Percentiles rank a stretch among this genome's conserved stretches.
Conservation (phyloP, 345 rosid species). For the Eucalyptus pauciflora region DNA sequence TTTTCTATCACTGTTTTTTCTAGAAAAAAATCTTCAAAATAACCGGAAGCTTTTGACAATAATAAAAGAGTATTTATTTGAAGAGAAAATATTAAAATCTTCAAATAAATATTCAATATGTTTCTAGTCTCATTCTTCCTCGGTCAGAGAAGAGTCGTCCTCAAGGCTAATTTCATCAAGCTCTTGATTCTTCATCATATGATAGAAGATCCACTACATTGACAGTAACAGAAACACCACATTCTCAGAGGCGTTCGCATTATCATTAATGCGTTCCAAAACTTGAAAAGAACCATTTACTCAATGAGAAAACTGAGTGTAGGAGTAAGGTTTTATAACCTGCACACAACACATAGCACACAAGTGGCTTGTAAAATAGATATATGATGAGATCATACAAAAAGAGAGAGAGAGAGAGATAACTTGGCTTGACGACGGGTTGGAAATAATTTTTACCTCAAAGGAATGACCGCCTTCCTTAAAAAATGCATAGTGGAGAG, state of each 20-base stretch:
- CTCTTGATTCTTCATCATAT: not conserved
- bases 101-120: no score
- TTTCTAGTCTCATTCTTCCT: not conserved
- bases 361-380: no score
- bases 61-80: not conserved
- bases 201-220: not conserved
- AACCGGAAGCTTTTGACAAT: not conserved
- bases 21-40: not conserved
- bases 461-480: not conserved
- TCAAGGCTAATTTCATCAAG: not conserved
- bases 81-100: no score
- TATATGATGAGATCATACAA: no score
- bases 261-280: not conserved
- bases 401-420: no score
- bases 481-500: not conserved
- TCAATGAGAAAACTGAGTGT: not conserved
- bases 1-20: not conserved
- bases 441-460: not conserved
- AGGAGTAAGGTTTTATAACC: no score
- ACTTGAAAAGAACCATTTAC: no score
- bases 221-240: not conserved
- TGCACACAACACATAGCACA: no score
- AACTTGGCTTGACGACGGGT: not conserved
- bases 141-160: not conserved
- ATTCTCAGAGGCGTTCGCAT: not conserved